Base-by-base conservation (phyloP, 2,329 filamentous ascomycete genomes). In the Didymella sp. region DNA sequence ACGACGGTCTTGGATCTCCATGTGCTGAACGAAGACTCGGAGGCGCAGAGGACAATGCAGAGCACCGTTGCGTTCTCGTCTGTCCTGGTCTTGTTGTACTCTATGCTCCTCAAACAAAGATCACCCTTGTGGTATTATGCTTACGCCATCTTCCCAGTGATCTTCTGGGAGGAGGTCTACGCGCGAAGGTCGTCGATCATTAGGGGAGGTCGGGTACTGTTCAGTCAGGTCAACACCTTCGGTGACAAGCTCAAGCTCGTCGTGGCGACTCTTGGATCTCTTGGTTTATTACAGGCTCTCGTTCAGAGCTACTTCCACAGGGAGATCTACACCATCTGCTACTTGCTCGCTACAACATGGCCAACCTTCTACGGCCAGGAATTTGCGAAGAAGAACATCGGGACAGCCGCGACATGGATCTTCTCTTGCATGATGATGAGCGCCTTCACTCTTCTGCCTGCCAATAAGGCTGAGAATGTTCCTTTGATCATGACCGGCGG, bases 81-180 rank as follows among this genome's bases (percentile, higher is more conserved):
- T 0, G 73, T 89, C 4, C 82, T 96, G n/a, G 83, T 90, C 22
- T 82, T 81, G 1, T 77, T 98, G 12, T 97, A 90, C 69, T 89
- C 92, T 6, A 87, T 91, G 0, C 89, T 99, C 52, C 80, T 90
- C 56, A 81, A 91, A 55, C 94, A 96, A 42, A 85, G 87, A 41
- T 96, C 93, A 1, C 89, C 94, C 0, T 73, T 82, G 55, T 89
- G 90, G 2, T 99, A 99, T 75, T 99, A 98, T 70, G 85, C 87
- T 2, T 99, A 99, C 73, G 90, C 89, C 0, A 85, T 96, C 67
- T 99, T 99, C 75, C 95, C 95, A 0, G 87, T 96, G 2, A 85
- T 91, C 55, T 98, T 99, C 79, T 99, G 95, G 95, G 94, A 97
- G 76, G 93, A 97, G 70, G 91, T 97, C 0, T 94, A 89, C 75